A percentile compares a stretch with the other conserved stretches of the same genome.
Conservation (phyloP, 2,329 filamentous ascomycete species). For the Diaporthe helianthi region DNA sequence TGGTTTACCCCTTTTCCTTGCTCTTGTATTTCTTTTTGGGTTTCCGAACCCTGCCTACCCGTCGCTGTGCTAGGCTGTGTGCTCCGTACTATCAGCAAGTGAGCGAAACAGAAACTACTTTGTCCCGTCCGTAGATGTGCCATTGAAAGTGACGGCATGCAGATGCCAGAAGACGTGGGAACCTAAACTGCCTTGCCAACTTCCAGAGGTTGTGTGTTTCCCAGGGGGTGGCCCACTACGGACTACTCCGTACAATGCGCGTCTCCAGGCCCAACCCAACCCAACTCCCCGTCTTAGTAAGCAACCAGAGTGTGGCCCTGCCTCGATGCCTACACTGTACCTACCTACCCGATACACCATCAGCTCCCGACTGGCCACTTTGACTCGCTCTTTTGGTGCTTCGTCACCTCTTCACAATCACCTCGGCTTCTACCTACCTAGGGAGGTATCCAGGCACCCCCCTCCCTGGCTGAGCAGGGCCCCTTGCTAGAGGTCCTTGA, state of each 20-base stretch:
- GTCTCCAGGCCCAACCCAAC: too few relatives aligned
- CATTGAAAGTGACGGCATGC: too few relatives aligned
- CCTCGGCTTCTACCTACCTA: background rate
- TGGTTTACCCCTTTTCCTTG: background rate
- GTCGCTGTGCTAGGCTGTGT: background rate
- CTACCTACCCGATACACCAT: background rate
- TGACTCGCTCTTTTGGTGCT: background rate
- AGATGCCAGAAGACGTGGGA: background rate
- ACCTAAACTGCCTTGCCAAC: background rate
- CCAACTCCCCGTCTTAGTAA: too few relatives aligned
- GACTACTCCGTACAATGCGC: background rate
- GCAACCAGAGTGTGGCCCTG: slow-evolving; percentile 4
- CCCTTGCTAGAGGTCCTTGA: background rate
- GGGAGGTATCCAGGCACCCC: too few relatives aligned
- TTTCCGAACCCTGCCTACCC: background rate
- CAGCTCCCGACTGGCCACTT: background rate
- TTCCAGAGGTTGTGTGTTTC: background rate
- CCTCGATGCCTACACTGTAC: background rate
- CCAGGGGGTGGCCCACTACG: background rate
- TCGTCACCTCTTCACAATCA: slow-evolving; percentile 7
- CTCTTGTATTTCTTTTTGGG: background rate
- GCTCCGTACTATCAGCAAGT: background rate
- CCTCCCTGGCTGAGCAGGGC: background rate
- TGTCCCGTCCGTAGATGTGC: background rate
- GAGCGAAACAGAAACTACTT: background rate